phyloP scores from a whole-genome alignment of 2,329 filamentous ascomycete genomes.

The Colletotrichum sansevieriae region DNA sequence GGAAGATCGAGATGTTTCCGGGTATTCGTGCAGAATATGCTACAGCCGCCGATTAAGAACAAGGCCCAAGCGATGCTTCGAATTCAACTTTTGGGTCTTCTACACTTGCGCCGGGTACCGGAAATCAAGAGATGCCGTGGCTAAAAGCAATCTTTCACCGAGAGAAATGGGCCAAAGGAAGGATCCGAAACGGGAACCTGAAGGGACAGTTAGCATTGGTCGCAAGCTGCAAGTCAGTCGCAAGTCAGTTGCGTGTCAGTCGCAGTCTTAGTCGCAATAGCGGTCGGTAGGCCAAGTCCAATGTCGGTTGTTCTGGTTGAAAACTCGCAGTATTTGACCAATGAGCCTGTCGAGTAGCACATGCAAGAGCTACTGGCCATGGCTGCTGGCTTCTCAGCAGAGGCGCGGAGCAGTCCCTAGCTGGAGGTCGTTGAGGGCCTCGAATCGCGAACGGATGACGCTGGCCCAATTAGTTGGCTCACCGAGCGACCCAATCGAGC shows the following conservation, averaged over 20 bases:
- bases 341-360: no score
- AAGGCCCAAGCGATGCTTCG: slow-evolving; percentile 41
- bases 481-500: no score
- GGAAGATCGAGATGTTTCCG: slow-evolving; percentile 37
- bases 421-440: no score
- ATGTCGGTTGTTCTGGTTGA: no score
- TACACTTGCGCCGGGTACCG: slow-evolving; percentile 40
- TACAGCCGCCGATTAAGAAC: slow-evolving; percentile 40
- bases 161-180: slow-evolving; percentile 39
- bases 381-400: no score
- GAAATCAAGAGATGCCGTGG: slow-evolving; percentile 37
- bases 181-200: slow-evolving; percentile 40
- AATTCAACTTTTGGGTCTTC: slow-evolving; percentile 41
- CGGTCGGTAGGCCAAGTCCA: not conserved
- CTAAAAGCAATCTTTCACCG: slow-evolving; percentile 49
- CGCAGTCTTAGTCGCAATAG: slow-evolving; percentile 16
- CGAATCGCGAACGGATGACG: no score
- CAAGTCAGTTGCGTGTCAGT: not conserved
- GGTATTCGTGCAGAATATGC: slow-evolving; percentile 40
- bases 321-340: no score
- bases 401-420: no score
- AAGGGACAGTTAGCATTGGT: slow-evolving; percentile 12
- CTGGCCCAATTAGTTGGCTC: no score
- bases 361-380: no score
- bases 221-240: not conserved